Percentiles rank a stretch among this genome's conserved stretches.
Conservation (phyloP, 768 basidiomycete species). For the Amanita muscaria region DNA sequence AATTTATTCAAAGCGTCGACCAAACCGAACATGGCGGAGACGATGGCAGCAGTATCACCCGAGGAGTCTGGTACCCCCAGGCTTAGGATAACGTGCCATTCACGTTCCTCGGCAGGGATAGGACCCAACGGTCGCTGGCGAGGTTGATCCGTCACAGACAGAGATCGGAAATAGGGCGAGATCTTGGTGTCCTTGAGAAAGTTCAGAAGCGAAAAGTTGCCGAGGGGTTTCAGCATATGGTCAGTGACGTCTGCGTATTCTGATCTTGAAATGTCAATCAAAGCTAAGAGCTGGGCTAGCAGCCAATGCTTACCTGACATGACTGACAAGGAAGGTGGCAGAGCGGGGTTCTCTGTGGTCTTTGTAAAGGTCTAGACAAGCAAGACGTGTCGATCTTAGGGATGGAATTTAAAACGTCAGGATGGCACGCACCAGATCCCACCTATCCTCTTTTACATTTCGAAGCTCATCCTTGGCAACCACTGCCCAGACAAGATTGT, state of each 20-base stretch:
- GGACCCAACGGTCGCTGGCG: constrained; percentile 53
- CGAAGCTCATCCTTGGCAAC: constrained; percentile 74
- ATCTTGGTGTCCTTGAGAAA: constrained; percentile 58
- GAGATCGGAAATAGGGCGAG: constrained; percentile 73
- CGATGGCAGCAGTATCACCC: constrained; percentile 45
- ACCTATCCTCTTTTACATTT: constrained; percentile 60
- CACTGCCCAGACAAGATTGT: constrained; percentile 77
- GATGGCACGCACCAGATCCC: constrained; percentile 73
- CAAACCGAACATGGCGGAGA: constrained; percentile 64
- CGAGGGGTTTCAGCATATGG: constrained; percentile 51
- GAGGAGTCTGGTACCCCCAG: constrained; percentile 46
- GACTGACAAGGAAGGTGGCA: constrained; percentile 57
- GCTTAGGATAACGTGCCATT: constrained; percentile 71
- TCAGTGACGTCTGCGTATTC: constrained; percentile 87
- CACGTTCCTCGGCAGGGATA: constrained; percentile 38
- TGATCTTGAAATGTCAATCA: constrained; percentile 17
- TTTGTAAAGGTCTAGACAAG: constrained; percentile 68
- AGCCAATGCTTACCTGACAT: constrained; percentile 54
- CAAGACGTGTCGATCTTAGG: background rate
- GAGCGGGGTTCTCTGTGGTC: constrained; percentile 51
- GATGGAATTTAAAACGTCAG: background rate
- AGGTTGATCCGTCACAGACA: constrained; percentile 87
- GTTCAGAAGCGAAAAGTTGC: constrained; percentile 40
- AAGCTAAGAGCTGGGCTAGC: constrained; percentile 6
- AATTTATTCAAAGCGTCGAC: constrained; percentile 58